Conservation (phyloP, 371 early-diverging fungal species). For the Umbelopsis sp. region DNA sequence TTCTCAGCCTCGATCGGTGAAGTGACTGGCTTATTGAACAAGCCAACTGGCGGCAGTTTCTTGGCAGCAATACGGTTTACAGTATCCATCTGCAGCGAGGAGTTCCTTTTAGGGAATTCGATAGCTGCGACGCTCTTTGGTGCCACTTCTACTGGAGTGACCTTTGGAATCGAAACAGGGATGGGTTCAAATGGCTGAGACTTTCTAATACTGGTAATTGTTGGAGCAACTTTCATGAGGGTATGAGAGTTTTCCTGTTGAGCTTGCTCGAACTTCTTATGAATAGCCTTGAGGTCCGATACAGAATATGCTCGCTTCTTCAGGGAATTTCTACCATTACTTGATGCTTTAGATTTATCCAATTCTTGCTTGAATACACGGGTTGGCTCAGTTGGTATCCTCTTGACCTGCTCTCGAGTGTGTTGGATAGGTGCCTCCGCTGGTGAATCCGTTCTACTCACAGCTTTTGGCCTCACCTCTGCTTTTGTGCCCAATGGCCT, state of each 20-base stretch:
- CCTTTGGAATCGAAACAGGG: neutral
- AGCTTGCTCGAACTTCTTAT: neutral
- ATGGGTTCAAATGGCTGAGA: neutral
- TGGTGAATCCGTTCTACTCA: neutral
- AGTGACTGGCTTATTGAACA: too few relatives aligned
- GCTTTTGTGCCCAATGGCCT: neutral
- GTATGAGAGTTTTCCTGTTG: too few relatives aligned
- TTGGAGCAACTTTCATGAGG: too few relatives aligned
- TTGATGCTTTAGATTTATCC: neutral
- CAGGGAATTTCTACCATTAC: neutral
- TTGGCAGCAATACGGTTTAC: too few relatives aligned
- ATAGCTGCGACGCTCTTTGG: neutral
- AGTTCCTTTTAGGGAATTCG: too few relatives aligned
- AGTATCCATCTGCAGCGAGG: too few relatives aligned
- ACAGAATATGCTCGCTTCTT: slow-evolving; percentile 9
- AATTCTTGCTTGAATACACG: neutral
- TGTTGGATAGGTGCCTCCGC: neutral
- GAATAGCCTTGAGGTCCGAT: slow-evolving; percentile 7
- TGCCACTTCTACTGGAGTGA: neutral
- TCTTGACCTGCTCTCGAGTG: neutral
- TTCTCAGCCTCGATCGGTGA: too few relatives aligned
- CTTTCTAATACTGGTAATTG: too few relatives aligned
- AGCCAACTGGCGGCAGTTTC: too few relatives aligned
- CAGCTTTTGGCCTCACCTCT: neutral
- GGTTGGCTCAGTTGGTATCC: neutral